Conservation (phyloP, 768 basidiomycete genomes). For the Tephrocybe sp. region DNA sequence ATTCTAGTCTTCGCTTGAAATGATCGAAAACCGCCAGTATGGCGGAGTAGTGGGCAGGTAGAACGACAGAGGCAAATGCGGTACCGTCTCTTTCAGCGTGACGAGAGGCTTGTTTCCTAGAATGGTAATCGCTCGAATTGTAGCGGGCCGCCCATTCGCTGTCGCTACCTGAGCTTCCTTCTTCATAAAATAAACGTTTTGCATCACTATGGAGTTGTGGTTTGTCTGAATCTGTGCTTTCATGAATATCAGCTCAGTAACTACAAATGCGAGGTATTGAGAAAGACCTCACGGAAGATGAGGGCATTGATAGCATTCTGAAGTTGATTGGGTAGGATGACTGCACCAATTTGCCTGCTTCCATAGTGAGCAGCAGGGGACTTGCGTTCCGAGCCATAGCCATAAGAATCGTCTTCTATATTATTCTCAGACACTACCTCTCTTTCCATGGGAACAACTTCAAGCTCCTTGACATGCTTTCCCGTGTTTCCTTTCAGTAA, state of each 20-base stretch:
- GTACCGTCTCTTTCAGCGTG: constrained; percentile 72
- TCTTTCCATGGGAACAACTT: constrained; percentile 40
- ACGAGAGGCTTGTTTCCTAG: constrained; percentile 50
- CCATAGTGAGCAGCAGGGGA: constrained; percentile 85
- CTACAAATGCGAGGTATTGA: background rate
- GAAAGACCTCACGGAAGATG: constrained; percentile 53
- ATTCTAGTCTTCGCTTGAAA: constrained; percentile 59
- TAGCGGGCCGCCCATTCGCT: constrained; percentile 56
- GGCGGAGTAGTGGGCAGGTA: constrained; percentile 83
- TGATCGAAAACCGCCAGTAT: constrained; percentile 74
- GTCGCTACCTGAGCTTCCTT: constrained; percentile 22
- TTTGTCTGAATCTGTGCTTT: constrained; percentile 57
- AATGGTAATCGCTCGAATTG: constrained; percentile 53
- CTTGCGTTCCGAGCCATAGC: constrained; percentile 40
- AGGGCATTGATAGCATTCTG: constrained; percentile 61
- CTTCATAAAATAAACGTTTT: constrained; percentile 60
- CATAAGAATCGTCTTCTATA: constrained; percentile 28
- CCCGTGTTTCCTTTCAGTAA: constrained; percentile 38
- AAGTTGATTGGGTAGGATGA: constrained; percentile 72
- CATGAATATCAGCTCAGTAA: constrained; percentile 15
- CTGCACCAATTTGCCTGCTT: constrained; percentile 65
- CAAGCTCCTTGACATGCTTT: constrained; percentile 48
- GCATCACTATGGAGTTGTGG: constrained; percentile 65
- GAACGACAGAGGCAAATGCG: constrained; percentile 82
- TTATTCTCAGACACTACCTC: constrained; percentile 30